Base-by-base conservation (phyloP, 2,329 filamentous ascomycete genomes). In the Monilinia laxa region DNA sequence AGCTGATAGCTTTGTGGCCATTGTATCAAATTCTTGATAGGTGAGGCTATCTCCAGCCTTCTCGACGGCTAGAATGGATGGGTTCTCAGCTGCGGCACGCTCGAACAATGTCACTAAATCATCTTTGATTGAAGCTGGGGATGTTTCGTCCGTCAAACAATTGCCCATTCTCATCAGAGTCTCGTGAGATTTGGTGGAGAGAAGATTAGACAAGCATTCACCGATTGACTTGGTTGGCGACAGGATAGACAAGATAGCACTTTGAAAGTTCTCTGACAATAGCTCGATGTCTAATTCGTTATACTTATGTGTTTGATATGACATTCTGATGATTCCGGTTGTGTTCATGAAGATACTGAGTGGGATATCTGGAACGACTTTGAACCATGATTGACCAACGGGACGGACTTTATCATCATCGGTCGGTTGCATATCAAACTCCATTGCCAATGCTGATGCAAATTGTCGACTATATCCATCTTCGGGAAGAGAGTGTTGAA, bases 71-170 rank as follows among this genome's bases (percentile, higher is more conserved):
- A 63, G 16, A 11, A 64, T 28, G 31, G 53, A 54, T 2, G 57
- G 60, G 1, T 53, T 60, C 12, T 53, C 40, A 11, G 35, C n/a
- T 3, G 55, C 54, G 12, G 28, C 35, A 1, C 40, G 53, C 16
- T 67, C 66, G 23, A 67, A 67, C 16, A 67, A 9, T 6, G 62
- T 67, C 9, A 67, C 58, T 11, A 67, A 16, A 45, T 67, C 66
- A 38, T 67, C 62, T 31, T 35, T 53, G 28, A 67, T 52, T 14
- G 55, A 65, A 5, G 45, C 23, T 1, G 38, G 49, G 2, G 54
- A 59, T 40, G 66, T 67, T 40, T 49, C 49, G 35, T 35, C 35
- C 5, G 66, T 55, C 20, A 56, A 31, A 28, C 66, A 62, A 25
- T 67, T 67, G 23, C 66, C 66, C 20, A 67, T 38, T 6, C 18